Base-by-base conservation (phyloP, 2,329 filamentous ascomycete species). In the Ascochyta rabiei region DNA sequence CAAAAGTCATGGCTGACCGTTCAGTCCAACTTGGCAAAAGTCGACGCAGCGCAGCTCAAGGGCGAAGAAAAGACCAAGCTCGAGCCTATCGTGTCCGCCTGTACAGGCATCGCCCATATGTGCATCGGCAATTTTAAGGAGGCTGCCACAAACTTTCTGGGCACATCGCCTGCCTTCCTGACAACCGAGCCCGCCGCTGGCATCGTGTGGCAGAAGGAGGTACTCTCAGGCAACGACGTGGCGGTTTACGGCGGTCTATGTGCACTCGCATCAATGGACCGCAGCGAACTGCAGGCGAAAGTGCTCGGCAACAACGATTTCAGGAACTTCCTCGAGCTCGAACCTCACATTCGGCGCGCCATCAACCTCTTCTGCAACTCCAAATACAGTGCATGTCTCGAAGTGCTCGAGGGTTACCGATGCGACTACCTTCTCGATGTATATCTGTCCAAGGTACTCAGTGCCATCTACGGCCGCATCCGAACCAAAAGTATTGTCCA, bases 341-440 rank as follows among this genome's bases (percentile, higher is more conserved):
- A 98, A 75, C 92, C 93, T 3, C 93, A 98, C 68, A 89, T 99
- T 59, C 90, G 95, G 60, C 93, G 93, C 54, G 93, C 95, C 12
- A 89, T 99, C 64, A 86, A 85, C 7, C 88, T 91, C 71, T 99
- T 97, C 77, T 91, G 93, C 65, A 91, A 89, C 63, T 91, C 91
- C 57, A 90, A 96, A 66, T 99, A 97, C 75, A 89, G 90, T 9
- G 84, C 85, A 38, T 98, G 93, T 73, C 81, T 99, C 39, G 83
- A 86, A 41, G 91, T 93, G 31, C 83, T 99, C 0, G 90, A 95
- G 67, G 84, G 86, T 5, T 93, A 95, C 74, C 87, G 87, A 44
- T 79, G 86, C 31, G 95, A 99, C 75, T 98, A 95, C 72, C 81
- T 93, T n/a, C 85, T 98, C 5, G 95, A 99, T 70, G 80, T 96